Conservation (phyloP, 2,329 filamentous ascomycete genomes). For the Hypocrella siamensis region DNA sequence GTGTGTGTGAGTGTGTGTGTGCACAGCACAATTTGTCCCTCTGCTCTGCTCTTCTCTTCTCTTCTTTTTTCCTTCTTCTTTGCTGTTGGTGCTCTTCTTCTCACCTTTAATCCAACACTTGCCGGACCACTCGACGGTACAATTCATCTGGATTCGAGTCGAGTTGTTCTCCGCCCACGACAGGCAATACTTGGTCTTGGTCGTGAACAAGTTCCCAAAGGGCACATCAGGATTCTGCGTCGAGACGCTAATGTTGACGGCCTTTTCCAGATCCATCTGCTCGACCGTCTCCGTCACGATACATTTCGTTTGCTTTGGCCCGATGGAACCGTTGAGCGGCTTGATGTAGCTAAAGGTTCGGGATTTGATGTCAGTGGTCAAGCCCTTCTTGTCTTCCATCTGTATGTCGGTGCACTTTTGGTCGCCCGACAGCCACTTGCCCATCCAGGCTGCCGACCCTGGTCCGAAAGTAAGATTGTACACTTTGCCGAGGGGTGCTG, state of each 20-base stretch:
- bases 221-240: slow-evolving; percentile 93
- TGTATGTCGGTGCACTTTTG: slow-evolving; percentile 83
- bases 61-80: too few relatives aligned
- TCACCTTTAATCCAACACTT: slow-evolving; percentile 96
- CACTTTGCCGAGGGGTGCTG: slow-evolving; percentile 80
- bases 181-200: slow-evolving; percentile 89
- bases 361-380: slow-evolving; percentile 58
- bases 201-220: slow-evolving; percentile 77
- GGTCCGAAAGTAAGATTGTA: slow-evolving; percentile 81
- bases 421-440: slow-evolving; percentile 70
- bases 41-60: too few relatives aligned
- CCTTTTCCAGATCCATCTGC: slow-evolving; percentile 70
- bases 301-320: slow-evolving; percentile 89
- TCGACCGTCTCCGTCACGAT: slow-evolving; percentile 79
- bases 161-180: slow-evolving; percentile 80
- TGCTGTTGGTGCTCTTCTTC: slow-evolving; percentile 8
- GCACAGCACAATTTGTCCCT: too few relatives aligned
- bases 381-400: slow-evolving; percentile 69
- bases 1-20: too few relatives aligned
- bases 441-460: slow-evolving; percentile 65
- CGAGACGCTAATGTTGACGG: slow-evolving; percentile 63
- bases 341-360: slow-evolving; percentile 82
- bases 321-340: slow-evolving; percentile 68
- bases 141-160: slow-evolving; percentile 76
- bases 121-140: slow-evolving; percentile 85